Evolutionary conservation across 2,329 filamentous ascomycete species (phyloP), one percentile per base, ranked within the genome.

Genomic region (Ceratocystis albifundus): DNA sequence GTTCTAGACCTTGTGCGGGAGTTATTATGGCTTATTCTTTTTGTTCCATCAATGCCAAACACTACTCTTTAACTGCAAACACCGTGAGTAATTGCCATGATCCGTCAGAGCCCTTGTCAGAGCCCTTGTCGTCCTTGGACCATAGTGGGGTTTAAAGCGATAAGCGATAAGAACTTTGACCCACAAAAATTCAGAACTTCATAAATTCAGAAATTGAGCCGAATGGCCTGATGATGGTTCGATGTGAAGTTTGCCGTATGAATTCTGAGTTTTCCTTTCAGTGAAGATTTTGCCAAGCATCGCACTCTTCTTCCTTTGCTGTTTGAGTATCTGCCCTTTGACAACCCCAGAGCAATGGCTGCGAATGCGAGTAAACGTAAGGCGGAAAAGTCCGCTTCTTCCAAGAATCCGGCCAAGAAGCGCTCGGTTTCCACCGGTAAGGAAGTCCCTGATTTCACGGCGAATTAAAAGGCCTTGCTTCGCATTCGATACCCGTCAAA

Each of bases 291-390:
- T 62, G 53, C 20, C 28, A 17, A 53, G 62, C 12, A 64, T 61
- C 57, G 17, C 46, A 48, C 53, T 63, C 48, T 59, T 55, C 66
- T 30, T 28, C 28, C 5, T 15, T 41, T 41, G 36, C 10, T 41
- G 36, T 46, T 65, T 62, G 10, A n/a, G 5, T 59, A 57, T 22
- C 30, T 64, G 10, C 12, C 72, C 71, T 73, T 72, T 72, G 3
- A 25, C 6, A n/a, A 25, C 44, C 20, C 41, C 4, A 7, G 12
- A 8, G 61, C 44, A 48, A 65, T 61, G 28, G n/a, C 55, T 71
- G 77, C 70, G 4, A 84, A 84, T 71, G 77, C 70, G 4, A 84
- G 84, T 81, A 86, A 86, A 76, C 81, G 83, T 76, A 85, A 86
- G 74, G 82, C 83, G 68, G 78, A 80, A 61, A 76, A 78, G 69